A percentile compares a stretch with the other conserved stretches of the same genome.
phyloP scores from a whole-genome alignment of 2,329 filamentous ascomycete genomes.

The Penicillium sp. region DNA sequence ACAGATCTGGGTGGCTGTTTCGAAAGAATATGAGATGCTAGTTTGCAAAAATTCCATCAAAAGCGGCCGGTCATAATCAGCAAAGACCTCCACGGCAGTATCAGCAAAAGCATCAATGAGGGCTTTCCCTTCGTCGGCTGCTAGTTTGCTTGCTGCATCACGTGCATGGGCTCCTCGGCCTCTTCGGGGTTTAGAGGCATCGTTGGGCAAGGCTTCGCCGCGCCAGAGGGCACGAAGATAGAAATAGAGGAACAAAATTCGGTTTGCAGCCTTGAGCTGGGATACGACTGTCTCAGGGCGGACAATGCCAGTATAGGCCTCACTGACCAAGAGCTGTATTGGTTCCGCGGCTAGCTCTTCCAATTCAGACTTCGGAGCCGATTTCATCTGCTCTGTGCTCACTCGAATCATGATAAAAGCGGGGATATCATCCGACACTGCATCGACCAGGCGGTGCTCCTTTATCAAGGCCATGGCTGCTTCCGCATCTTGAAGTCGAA shows the following conservation, averaged over 20 bases:
- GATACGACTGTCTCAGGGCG: conserved; percentile 74
- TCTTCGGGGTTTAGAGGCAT: conserved; percentile 40
- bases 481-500: conserved; percentile 88
- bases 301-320: conserved; percentile 87
- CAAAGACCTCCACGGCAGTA: conserved; percentile 82
- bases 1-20: conserved; percentile 72
- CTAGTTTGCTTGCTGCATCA: conserved; percentile 52
- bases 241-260: conserved; percentile 82
- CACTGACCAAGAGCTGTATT: conserved; percentile 82
- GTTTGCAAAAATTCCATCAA: conserved; percentile 86
- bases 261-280: conserved; percentile 70
- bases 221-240: conserved; percentile 87
- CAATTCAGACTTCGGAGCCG: conserved; percentile 70
- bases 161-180: conserved; percentile 42
- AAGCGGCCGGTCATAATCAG: conserved; percentile 75
- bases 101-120: conserved; percentile 88
- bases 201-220: conserved; percentile 63
- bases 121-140: conserved; percentile 61
- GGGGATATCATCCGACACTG: conserved; percentile 85
- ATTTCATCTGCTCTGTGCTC: conserved; percentile 67
- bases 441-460: conserved; percentile 86
- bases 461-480: conserved; percentile 83
- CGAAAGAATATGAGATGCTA: conserved; percentile 86
- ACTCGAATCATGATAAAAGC: conserved; percentile 88
- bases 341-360: conserved; percentile 81